These are phyloP conservation scores for Hyaloperonospora brassicae DNA, from an alignment of 352 stramenopile species.

Conservation along the genomic window DNA sequence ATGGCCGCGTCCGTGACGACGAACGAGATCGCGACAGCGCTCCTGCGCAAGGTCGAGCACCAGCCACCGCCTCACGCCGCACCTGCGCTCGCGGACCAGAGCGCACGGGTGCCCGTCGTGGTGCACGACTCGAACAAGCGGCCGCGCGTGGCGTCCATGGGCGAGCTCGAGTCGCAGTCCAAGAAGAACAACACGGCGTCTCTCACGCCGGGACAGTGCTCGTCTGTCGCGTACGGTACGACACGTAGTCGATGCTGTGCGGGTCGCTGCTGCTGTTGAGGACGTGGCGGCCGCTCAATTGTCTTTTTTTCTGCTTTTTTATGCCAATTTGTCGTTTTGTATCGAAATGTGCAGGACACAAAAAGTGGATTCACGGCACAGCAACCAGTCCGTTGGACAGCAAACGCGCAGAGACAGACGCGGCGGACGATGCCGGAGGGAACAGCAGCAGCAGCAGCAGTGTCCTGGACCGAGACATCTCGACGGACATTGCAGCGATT, in stretches of 20 bases:
- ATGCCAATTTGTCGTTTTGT: too few species aligned
- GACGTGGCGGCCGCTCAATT: too few species aligned
- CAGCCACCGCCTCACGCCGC: conserved; percentile 3
- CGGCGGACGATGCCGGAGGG: conserved; percentile 8
- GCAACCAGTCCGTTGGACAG: not conserved
- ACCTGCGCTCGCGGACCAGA: not conserved
- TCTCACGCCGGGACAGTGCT: too few species aligned
- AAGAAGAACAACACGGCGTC: conserved; percentile 5
- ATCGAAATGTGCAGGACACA: too few species aligned
- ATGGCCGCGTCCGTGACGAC: conserved; percentile 15
- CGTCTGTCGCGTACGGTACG: too few species aligned
- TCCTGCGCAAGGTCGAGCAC: conserved; percentile 9
- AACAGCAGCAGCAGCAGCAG: not conserved
- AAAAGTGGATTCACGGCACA: too few species aligned
- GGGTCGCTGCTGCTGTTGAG: too few species aligned
- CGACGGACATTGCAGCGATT: conserved; percentile 23
- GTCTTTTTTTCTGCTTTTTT: too few species aligned
- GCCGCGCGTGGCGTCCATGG: conserved; percentile 9
- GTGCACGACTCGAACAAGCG: conserved; percentile 25
- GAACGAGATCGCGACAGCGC: conserved; percentile 7
- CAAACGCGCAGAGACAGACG: not conserved
- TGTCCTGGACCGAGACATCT: conserved; percentile 1
- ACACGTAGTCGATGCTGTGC: too few species aligned
- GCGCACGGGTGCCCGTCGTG: not conserved
- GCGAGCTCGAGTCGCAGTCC: conserved; percentile 5